phyloP scores from a whole-genome alignment of 345 rosid genomes.

The Erysimum cheiranthoides region DNA sequence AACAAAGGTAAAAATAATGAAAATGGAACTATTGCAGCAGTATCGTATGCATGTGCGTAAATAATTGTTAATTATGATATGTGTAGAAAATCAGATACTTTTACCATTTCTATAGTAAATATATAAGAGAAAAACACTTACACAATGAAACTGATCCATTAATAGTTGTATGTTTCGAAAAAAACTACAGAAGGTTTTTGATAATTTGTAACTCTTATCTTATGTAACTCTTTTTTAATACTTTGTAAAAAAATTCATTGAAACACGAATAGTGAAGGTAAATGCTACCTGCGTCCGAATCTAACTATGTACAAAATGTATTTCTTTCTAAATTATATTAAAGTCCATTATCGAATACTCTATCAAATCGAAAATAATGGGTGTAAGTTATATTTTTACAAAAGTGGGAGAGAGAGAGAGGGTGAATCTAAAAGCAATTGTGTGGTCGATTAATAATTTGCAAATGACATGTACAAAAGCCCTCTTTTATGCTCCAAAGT shows the following conservation, averaged over 20 bases:
- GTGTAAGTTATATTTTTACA: constrained; percentile 11
- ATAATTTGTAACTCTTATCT: too few species aligned
- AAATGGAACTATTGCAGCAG: background rate
- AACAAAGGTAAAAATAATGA: background rate
- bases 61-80: background rate
- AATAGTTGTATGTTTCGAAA: too few species aligned
- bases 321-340: constrained; percentile 8
- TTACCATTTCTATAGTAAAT: background rate
- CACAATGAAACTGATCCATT: too few species aligned
- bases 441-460: constrained; percentile 42
- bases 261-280: constrained; percentile 29
- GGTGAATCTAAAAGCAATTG: constrained; percentile 28
- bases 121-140: too few species aligned
- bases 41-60: background rate
- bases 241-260: constrained; percentile 7
- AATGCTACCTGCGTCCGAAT: constrained; percentile 45
- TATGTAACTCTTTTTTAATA: background rate
- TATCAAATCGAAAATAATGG: constrained; percentile 40
- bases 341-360: constrained; percentile 43
- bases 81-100: background rate
- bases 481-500: constrained; percentile 25
- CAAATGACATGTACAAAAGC: constrained; percentile 34
- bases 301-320: constrained; percentile 29
- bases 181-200: too few species aligned
- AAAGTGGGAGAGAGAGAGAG: constrained; percentile 19